Evolutionary conservation across 768 basidiomycete species (phyloP).

Genomic region (Kwoniella europaea): DNA sequence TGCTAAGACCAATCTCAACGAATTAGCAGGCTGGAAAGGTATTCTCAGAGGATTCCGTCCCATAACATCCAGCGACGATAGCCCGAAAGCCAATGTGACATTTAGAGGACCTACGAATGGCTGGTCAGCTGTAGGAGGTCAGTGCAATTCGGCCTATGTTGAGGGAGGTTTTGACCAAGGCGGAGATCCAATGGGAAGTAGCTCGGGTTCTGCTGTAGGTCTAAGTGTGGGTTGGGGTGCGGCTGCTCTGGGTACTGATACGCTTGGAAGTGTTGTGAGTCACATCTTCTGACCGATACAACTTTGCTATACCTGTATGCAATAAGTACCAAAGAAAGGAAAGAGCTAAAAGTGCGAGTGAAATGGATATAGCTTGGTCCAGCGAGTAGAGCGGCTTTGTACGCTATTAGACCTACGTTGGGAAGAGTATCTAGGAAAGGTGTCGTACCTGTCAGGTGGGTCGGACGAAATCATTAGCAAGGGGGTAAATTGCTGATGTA

Average conservation of each 20-base stretch:
- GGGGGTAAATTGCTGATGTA: no score
- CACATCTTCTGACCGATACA: background rate
- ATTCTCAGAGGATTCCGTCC: background rate
- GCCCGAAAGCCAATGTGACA: background rate
- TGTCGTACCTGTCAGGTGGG: conserved; percentile 35
- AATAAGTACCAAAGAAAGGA: no score
- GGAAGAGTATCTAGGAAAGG: conserved; percentile 36
- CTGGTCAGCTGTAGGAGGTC: conserved; percentile 48
- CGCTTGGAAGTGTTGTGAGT: conserved; percentile 38
- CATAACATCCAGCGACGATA: background rate
- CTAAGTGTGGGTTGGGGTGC: conserved; percentile 43
- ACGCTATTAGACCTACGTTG: conserved; percentile 35
- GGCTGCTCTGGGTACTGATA: conserved; percentile 43
- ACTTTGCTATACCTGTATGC: no score
- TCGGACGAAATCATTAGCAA: background rate
- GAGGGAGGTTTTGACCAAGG: conserved; percentile 41
- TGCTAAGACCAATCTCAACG: conserved; percentile 50
- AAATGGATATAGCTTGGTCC: conserved; percentile 17
- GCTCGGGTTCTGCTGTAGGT: conserved; percentile 46
- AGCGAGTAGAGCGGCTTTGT: conserved; percentile 43
- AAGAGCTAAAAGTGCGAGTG: no score
- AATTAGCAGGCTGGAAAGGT: conserved; percentile 40
- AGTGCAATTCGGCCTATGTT: conserved; percentile 46
- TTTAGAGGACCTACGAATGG: conserved; percentile 35
- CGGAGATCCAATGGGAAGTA: conserved; percentile 45